Base-by-base conservation (phyloP, 2,329 filamentous ascomycete genomes). In the Aspergillus ibericus region DNA sequence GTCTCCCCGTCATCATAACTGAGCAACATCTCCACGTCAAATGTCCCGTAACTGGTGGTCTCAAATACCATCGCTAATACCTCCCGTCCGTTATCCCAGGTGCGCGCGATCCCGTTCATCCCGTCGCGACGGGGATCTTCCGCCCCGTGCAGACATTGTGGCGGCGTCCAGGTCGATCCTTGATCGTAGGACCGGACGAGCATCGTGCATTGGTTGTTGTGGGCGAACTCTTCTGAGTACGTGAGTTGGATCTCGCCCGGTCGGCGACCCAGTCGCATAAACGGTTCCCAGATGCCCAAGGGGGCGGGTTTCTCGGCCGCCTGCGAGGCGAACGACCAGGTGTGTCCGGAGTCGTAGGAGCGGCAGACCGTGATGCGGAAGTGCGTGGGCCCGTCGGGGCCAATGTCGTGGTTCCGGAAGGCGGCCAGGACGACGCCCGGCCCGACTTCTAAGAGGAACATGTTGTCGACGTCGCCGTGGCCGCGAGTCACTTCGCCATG, bases 331-430 rank as follows among this genome's bases (percentile, higher is more conserved):
- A 73, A 82, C 3, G 59, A 59, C 80, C 80, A 82, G 3, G 64
- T 72, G 1, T 68, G 70, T 1, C 80, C 80, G 49, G 74, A 76
- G 60, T 82, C 79, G 1, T 55, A 64, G 29, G 78, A 81, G 52
- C 78, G 75, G 59, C 79, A 82, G 13, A 82, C 78, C 0, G 80
- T 82, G 64, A 82, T 81, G 29, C 80, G 78, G 67, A 79, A 82
- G 65, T 80, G 73, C 5, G 73, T 74, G 0, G 71, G 71, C 2
- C 73, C 71, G 18, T 68, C 46, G 0, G 72, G 71, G 2, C 72
- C 77, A 4, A 73, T 66, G 40, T 77, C 75, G 57, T 81, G 79
- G 66, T 82, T 82, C 5, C 81, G 77, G 66, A 82, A 82, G 0
- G 81, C 80, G 0, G 76, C 80, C 0, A 82, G 71, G 1, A 81